Evolutionary conservation across 768 basidiomycete genomes (phyloP), one percentile per base, ranked within the genome.

Genomic region (Lactarius psammicola): DNA sequence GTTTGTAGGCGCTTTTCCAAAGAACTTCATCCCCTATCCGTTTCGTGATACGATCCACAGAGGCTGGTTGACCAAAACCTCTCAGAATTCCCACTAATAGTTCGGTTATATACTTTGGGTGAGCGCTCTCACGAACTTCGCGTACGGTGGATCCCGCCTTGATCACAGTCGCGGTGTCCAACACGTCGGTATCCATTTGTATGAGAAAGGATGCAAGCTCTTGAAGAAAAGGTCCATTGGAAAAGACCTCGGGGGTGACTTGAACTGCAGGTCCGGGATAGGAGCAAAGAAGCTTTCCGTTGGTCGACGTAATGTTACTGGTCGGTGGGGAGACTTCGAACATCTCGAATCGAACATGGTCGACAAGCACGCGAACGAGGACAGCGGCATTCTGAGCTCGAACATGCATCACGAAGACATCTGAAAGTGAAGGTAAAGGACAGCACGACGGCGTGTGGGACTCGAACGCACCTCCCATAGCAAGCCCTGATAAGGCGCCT

Each of bases 261-360:
- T 75, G 59, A 38, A 81, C 73, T 1, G 81, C 79, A 8, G 81
- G 78, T 0, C 78, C 79, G 17, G 83, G 84, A 15, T 51, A 51
- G 13, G 49, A 51, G 49, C 49, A 17, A 26, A 51, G 49, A 5
- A 51, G 1, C 49, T 82, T 82, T 38, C 82, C 82, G 34, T 69
- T 68, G 1, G 75, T 57, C 1, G 65, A 71, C 72, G 80, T 79
- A n/a, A 85, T 76, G 6, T 63, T 62, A 18, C 69, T 71, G 1
- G 75, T 68, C 31, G 72, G 69, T 1, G 81, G 76, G 0, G 80
- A 79, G 5, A 79, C 74, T 68, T 84, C 80, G 63, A 85, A 85
- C 15, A 51, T 17, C 49, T 51, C 63, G 63, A 64, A 65, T 36
- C 20, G 64, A 49, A 65, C 54, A 9, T 36, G 42, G 6, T 60